Percentiles rank a stretch among this genome's conserved stretches.
phyloP scores from a whole-genome alignment of 805 yeast genomes.

The Zygoascus biomembranicola region DNA sequence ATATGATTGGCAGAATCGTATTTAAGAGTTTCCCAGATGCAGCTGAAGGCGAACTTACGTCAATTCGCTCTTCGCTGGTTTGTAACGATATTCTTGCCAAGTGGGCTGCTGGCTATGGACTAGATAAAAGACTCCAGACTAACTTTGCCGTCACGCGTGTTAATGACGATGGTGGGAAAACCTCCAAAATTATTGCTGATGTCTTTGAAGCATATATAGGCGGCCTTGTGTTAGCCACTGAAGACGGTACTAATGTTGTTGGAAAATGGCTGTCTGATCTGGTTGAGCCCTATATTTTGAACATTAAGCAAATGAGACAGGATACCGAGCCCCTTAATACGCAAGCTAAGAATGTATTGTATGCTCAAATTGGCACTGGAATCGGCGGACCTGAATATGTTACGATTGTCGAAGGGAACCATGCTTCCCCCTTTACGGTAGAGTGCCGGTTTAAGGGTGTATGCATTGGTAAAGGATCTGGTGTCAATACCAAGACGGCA shows the following conservation, averaged over 20 bases:
- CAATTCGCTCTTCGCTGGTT: constrained; percentile 59
- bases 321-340: constrained; percentile 35
- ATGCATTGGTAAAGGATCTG: constrained; percentile 63
- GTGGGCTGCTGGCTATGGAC: constrained; percentile 56
- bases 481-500: constrained; percentile 63
- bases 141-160: constrained; percentile 8
- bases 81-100: constrained; percentile 63
- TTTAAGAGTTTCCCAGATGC: constrained; percentile 59
- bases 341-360: constrained; percentile 71
- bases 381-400: constrained; percentile 53
- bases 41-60: constrained; percentile 74
- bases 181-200: constrained; percentile 70
- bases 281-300: constrained; percentile 28
- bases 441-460: constrained; percentile 59
- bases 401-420: constrained; percentile 36
- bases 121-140: constrained; percentile 13
- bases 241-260: constrained; percentile 25
- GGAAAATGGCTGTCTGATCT: constrained; percentile 28
- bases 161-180: constrained; percentile 10
- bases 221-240: constrained; percentile 58
- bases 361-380: constrained; percentile 66
- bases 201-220: constrained; percentile 92
- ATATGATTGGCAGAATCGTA: constrained; percentile 59
- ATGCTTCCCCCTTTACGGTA: constrained; percentile 44
- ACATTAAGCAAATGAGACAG: constrained; percentile 26